Percentiles rank a stretch among this genome's conserved stretches.
Conservation (phyloP, 2,329 filamentous ascomycete genomes). For the Penicillium sp. region DNA sequence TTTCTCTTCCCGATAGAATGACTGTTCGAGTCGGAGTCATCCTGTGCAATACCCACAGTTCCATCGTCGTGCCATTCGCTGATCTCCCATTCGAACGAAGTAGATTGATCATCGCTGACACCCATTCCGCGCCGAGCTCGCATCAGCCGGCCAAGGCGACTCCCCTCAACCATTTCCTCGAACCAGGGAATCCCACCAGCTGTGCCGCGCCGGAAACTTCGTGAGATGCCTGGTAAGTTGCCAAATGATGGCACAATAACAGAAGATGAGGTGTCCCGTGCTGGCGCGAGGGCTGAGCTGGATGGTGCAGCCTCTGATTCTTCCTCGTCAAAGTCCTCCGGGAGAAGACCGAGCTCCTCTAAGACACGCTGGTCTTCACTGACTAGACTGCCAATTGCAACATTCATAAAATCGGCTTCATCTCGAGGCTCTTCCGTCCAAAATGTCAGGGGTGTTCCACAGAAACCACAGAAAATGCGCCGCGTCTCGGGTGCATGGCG, state of each 20-base stretch:
- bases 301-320: constrained; percentile 12
- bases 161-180: constrained; percentile 73
- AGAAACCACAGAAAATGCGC: constrained; percentile 86
- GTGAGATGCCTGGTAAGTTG: constrained; percentile 23
- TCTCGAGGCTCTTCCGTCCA: constrained; percentile 70
- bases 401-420: constrained; percentile 72
- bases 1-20: constrained; percentile 32
- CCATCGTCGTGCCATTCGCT: constrained; percentile 62
- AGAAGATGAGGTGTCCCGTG: constrained; percentile 11
- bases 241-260: constrained; percentile 21
- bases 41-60: constrained; percentile 19
- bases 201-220: constrained; percentile 36
- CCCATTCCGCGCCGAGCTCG: constrained; percentile 56
- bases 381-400: constrained; percentile 73
- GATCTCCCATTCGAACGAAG: constrained; percentile 76
- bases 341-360: constrained; percentile 70
- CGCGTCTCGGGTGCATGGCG: constrained; percentile 56
- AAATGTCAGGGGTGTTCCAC: constrained; percentile 76
- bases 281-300: constrained; percentile 11
- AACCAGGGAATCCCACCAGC: constrained; percentile 74
- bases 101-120: constrained; percentile 58
- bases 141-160: constrained; percentile 64
- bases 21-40: constrained; percentile 18
- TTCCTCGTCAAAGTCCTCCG: constrained; percentile 43
- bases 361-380: constrained; percentile 67